A percentile compares a stretch with the other conserved stretches of the same genome.
These are phyloP conservation scores for Beauveria australis DNA, from an alignment of 2,329 filamentous ascomycete species.

Conservation along the genomic window DNA sequence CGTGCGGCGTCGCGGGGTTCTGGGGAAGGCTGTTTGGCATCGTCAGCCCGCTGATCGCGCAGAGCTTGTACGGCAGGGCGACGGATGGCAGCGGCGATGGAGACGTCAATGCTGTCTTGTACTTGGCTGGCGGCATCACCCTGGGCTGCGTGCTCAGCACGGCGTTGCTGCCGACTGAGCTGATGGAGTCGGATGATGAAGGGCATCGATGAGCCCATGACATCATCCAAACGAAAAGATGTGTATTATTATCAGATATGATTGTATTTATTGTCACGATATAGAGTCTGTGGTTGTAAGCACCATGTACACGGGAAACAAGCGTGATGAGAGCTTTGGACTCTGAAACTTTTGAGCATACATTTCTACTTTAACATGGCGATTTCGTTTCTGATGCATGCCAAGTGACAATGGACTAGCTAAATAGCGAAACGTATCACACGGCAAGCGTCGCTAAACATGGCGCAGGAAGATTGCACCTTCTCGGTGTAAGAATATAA, in stretches of 20 bases:
- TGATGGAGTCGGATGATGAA: conserved; percentile 28
- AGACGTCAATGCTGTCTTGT: conserved; percentile 42
- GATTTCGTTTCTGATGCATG: too few relatives aligned
- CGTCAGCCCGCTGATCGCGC: conserved; percentile 47
- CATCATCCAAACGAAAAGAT: background rate
- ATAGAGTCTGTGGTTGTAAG: background rate
- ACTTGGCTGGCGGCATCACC: conserved; percentile 46
- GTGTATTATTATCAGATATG: background rate
- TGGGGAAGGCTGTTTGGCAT: conserved; percentile 52
- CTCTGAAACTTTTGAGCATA: background rate
- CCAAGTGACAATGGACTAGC: too few relatives aligned
- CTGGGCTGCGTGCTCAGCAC: conserved; percentile 44
- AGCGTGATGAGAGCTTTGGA: background rate
- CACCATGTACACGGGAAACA: background rate
- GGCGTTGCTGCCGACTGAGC: conserved; percentile 35
- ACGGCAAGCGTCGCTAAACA: too few relatives aligned
- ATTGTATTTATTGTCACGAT: background rate
- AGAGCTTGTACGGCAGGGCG: conserved; percentile 30
- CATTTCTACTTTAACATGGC: too few relatives aligned
- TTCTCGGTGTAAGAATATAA: too few relatives aligned
- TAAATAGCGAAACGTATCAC: too few relatives aligned
- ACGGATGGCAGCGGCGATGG: conserved; percentile 19
- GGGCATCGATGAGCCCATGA: background rate
- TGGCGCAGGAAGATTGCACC: too few relatives aligned
- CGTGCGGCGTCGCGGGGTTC: conserved; percentile 48